Percentiles rank a stretch among this genome's conserved stretches.
Conservation (phyloP, 768 basidiomycete genomes). For the Suillus tomentosus region DNA sequence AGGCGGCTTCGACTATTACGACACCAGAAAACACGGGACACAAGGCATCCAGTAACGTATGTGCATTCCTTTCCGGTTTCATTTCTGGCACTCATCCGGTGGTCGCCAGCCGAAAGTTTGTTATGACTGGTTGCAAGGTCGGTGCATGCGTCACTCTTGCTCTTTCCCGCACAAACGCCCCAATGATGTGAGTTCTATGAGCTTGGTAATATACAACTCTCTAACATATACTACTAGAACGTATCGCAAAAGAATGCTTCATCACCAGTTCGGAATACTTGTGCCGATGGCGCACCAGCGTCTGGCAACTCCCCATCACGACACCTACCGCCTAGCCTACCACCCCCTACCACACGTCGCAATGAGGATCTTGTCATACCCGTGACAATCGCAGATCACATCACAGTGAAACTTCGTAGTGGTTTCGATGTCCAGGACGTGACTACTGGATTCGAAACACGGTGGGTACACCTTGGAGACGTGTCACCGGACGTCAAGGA, state of each 20-base stretch:
- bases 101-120: neutral
- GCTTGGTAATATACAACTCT: neutral
- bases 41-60: too few relatives aligned
- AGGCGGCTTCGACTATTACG: neutral
- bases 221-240: neutral
- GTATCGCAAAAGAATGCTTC: neutral
- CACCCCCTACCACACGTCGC: neutral
- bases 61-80: too few relatives aligned
- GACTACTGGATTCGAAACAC: slow-evolving; percentile 69
- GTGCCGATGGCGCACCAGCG: neutral
- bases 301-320: neutral
- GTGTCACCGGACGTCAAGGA: slow-evolving; percentile 42
- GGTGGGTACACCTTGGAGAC: slow-evolving; percentile 56
- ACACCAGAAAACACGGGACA: too few relatives aligned
- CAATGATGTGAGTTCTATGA: neutral
- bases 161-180: too few relatives aligned
- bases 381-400: slow-evolving; percentile 52
- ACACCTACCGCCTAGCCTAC: neutral
- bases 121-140: neutral
- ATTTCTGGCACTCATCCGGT: too few relatives aligned
- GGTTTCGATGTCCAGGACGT: slow-evolving; percentile 64
- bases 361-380: slow-evolving; percentile 7
- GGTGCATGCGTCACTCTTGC: neutral
- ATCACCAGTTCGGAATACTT: neutral
- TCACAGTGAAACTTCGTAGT: slow-evolving; percentile 53